A percentile compares a stretch with the other conserved stretches of the same genome.
phyloP scores from a whole-genome alignment of 192 early-diverging fungal species.

The Fimicolochytrium jonesii region DNA sequence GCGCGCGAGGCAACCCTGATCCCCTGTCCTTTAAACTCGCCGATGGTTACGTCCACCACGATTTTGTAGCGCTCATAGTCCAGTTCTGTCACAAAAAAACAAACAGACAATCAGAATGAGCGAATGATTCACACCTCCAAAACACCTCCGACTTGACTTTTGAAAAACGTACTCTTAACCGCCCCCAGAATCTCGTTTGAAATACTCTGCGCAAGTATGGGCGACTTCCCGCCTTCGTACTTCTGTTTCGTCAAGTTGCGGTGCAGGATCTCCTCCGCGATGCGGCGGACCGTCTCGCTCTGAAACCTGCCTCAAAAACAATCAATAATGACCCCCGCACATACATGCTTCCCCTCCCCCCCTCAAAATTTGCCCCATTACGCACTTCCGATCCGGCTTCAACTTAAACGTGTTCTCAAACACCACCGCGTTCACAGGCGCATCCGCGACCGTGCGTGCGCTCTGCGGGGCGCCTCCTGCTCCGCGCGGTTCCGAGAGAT shows the following conservation, averaged over 20 bases:
- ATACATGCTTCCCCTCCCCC: slow-evolving; percentile 2
- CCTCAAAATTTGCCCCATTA: slow-evolving; percentile 8
- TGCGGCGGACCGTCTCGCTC: slow-evolving; percentile 28
- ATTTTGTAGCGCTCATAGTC: slow-evolving; percentile 55
- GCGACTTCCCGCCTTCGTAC: slow-evolving; percentile 50
- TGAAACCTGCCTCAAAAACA: slow-evolving; percentile 35
- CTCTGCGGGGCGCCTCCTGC: no score
- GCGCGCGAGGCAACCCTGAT: slow-evolving; percentile 47
- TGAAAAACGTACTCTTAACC: slow-evolving; percentile 43
- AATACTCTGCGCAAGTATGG: slow-evolving; percentile 37
- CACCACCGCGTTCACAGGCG: slow-evolving; percentile 40
- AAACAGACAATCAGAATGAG: slow-evolving; percentile 2
- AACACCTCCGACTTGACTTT: neutral
- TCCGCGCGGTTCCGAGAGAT: no score
- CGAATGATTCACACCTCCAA: neutral
- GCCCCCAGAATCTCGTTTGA: slow-evolving; percentile 52
- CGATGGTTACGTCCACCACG: slow-evolving; percentile 52
- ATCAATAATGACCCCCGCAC: no score
- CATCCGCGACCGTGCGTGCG: slow-evolving; percentile 14
- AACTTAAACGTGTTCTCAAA: slow-evolving; percentile 58
- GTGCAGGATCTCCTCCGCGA: slow-evolving; percentile 41
- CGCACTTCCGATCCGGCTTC: slow-evolving; percentile 53
- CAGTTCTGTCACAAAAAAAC: slow-evolving; percentile 36
- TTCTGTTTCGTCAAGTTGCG: slow-evolving; percentile 44
- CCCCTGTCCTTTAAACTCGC: slow-evolving; percentile 61